Evolutionary conservation across 306 rosid genomes (phyloP), one percentile per base, ranked within the genome.

Genomic region (Trifolium dubium): DNA sequence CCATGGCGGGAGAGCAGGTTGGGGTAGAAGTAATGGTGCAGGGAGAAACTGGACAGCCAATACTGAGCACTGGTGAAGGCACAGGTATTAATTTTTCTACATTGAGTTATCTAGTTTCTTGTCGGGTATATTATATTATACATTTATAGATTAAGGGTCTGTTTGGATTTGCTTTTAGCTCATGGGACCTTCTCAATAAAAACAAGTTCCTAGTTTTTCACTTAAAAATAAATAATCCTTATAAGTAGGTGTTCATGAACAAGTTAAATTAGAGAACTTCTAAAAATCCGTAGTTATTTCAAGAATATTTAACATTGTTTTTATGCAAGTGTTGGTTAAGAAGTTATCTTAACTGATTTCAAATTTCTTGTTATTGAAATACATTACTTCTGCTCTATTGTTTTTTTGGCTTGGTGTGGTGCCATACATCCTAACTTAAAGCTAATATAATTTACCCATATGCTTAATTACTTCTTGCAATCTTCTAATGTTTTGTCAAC

Each of bases 41-140:
- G 69, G 90, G 75, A 88, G 96, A 4, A 87, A 86, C 29, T 67
- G 58, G 54, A 67, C 58, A 7, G 13, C 39, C 55, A 64, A 64
- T 28, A 64, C 90, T 75, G 1, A 80, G 65, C 77, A 72, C 82
- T 49, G 49, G 86, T n/a, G 49, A 83, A 13, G 89, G 85, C 72
- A 79, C 77, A 71, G 84, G 76, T 73, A 59, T 67, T 54, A 8
- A 34, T 69, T 56, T 77, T 59, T 71, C 34, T 9, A 51, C 47
- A 37, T 0, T 41, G 14, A 18, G 67, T 39, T 55, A 55, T 23
- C 4, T 55, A 55, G 62, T 56, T 67, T 46, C 69, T 35, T 59
- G 39, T 54, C 61, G 30, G 47, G 13, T 43, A 51, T 11, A 31
- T 35, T 8, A 40, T 8, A 17, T 35, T 8, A 40, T 8, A 17